phyloP scores from a whole-genome alignment of 257 asterid species.

The Lycium barbarum region DNA sequence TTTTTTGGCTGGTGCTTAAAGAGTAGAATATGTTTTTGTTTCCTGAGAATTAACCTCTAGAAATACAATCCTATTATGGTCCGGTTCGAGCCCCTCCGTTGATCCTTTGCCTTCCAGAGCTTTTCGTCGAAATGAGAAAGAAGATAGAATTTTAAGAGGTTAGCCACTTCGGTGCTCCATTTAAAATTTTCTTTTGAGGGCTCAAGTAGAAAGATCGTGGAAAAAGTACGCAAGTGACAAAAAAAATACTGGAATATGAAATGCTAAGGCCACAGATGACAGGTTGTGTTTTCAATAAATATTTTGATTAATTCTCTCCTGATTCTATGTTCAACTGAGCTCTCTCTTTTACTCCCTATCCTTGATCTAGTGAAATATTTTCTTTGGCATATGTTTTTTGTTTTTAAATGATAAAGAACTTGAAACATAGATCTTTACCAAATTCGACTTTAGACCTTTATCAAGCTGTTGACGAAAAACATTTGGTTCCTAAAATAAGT shows the following conservation, averaged over 20 bases:
- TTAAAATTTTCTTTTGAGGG: not conserved
- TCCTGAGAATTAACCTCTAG: not conserved
- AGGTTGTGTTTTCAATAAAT: not conserved
- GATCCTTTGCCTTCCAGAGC: not conserved
- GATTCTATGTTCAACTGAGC: not conserved
- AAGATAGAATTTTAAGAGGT: not conserved
- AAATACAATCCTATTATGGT: not conserved
- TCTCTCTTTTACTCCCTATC: not conserved
- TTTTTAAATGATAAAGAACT: slow-evolving; percentile 1
- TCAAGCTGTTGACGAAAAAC: not conserved
- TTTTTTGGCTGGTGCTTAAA: not conserved
- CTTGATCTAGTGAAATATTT: not conserved
- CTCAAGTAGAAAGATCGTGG: not conserved
- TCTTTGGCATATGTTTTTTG: not conserved
- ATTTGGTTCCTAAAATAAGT: slow-evolving; percentile 22
- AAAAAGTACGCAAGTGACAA: not conserved
- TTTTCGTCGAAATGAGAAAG: not conserved
- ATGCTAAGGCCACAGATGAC: not conserved
- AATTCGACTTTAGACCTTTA: slow-evolving; percentile 19
- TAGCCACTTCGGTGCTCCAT: not conserved
- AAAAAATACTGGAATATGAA: not conserved
- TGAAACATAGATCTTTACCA: not conserved
- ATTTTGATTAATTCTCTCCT: slow-evolving; percentile 14
- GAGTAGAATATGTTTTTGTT: not conserved
- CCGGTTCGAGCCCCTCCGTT: not conserved